These are phyloP conservation scores for Neurospora tetraspora DNA, from an alignment of 495 filamentous ascomycete genomes.

Conservation along the genomic window DNA sequence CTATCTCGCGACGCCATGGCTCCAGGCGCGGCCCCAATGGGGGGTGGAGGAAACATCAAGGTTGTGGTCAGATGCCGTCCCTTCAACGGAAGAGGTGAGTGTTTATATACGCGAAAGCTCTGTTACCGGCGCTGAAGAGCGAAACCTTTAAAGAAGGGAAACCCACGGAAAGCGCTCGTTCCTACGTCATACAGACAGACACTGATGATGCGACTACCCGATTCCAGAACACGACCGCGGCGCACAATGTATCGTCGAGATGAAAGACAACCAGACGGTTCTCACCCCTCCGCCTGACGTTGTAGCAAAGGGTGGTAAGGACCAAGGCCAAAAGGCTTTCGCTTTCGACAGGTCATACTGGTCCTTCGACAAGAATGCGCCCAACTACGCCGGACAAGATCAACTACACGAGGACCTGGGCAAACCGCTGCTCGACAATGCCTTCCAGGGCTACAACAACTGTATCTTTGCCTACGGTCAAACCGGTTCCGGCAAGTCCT, in stretches of 20 bases:
- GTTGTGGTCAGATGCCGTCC: conserved; percentile 93
- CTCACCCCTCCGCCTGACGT: conserved; percentile 63
- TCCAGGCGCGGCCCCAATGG: conserved; percentile 39
- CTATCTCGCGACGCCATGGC: conserved; percentile 43
- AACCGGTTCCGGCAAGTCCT: conserved; percentile 96
- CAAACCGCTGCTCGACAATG: conserved; percentile 89
- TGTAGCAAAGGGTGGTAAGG: conserved; percentile 52
- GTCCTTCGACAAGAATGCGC: conserved; percentile 80
- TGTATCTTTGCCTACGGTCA: conserved; percentile 99
- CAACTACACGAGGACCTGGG: conserved; percentile 83
- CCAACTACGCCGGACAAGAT: conserved; percentile 83
- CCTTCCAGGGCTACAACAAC: conserved; percentile 98
- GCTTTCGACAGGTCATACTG: conserved; percentile 97
- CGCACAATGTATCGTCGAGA: conserved; percentile 96
- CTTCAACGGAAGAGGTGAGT: conserved; percentile 85
- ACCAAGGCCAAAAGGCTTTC: conserved; percentile 71
- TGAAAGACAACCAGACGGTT: conserved; percentile 86
- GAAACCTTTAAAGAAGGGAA: neutral
- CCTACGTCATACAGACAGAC: neutral
- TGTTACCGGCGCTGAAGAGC: neutral
- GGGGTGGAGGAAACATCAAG: conserved; percentile 94
- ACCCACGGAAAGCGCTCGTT: neutral
- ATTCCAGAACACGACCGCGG: conserved; percentile 70
- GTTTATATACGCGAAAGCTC: conserved; percentile 6
- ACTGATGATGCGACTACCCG: conserved; percentile 7